Base-by-base conservation (phyloP, 495 filamentous ascomycete genomes). In the Cryomyces minteri region DNA sequence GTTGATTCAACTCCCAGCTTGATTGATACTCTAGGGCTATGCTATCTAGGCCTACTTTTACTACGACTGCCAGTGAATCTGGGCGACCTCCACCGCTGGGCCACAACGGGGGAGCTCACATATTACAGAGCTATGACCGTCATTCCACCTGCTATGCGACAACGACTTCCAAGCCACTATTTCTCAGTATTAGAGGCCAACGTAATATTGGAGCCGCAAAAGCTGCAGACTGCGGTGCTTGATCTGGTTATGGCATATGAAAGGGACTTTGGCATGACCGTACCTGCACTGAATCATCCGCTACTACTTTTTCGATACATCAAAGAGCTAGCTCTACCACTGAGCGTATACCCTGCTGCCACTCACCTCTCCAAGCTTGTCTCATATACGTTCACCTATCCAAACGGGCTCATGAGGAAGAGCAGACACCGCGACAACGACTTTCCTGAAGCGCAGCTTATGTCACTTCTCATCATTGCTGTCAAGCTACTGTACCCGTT, bases 401-500 rank as follows among this genome's bases (percentile, higher is more conserved):
- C 9, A 51, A 59, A 18, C 18, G 18, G 18, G 18, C 18, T 25
- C 18, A 43, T 44, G 47, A 28, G 51, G 48, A 43, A 52, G 56
- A 14, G 49, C 55, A 6, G 51, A 52, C 49, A 55, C 50, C 37
- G 53, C 52, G 45, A 59, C 31, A 49, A 69, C 61, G 52, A 61
- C 54, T 49, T 71, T n/a, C 90, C 90, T 0, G 90, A 95, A 54
- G 62, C 80, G 4, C 69, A 80, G 38, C 57, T 95, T 0, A 67
- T 84, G 41, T 67, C 74, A 14, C 60, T 87, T 5, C 54, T 94
- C n/a, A 65, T 94, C 5, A 70, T 94, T 25, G 73, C 79, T 7
- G 74, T 79, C 5, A 96, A 95, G 54, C 59, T 92, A 5, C 59
- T 77, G 18, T 85, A 83, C 54, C 83, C 87, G 0, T 72, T 94